Base-by-base conservation (phyloP, 179 eudicot genomes). In the Silene vulgaris region DNA sequence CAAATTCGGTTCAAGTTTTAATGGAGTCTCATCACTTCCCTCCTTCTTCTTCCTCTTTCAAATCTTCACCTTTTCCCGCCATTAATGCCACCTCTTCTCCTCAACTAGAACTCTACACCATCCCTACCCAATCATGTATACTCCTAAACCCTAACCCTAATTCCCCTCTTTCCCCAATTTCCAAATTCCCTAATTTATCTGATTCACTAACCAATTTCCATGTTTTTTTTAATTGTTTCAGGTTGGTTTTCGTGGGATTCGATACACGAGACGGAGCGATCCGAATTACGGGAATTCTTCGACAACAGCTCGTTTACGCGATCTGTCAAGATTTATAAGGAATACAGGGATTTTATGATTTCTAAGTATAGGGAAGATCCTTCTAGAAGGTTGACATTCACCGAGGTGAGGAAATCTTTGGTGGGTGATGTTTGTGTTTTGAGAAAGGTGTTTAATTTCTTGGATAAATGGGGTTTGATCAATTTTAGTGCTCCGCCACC, bases 221-320 rank as follows among this genome's bases (percentile, higher is more conserved):
- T 56, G 21, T 9, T 7, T 19, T 32, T 61, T 40, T 74, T 1
- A 66, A 1, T 65, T 50, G 26, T 60, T 69, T 23, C 87, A 94
- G 99, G 91, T 72, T 95, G 99, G 97, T 95, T 95, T 69, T 80
- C 89, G 0, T 95, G 99, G 99, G 86, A 85, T 19, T 88, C 88
- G 29, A 90, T 95, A 43, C 97, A 95, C 85, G 95, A 95, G 61
- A 86, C 82, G 0, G 99, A 95, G 87, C 80, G 85, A 45, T 9
- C 56, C 4, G 87, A 90, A 4, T 82, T 95, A 4, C 72, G 85
- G 7, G 97, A 90, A 64, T 95, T 95, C 73, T 95, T 95, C 84
- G 96, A 92, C 79, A 91, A 85, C 1, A 82, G 83, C 73, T 92
- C 97, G 0, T 81, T 89, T 77, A 90, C 99, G 0, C 59, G 99